phyloP scores from a whole-genome alignment of 805 yeast species.

The Starmerella bacillaris region DNA sequence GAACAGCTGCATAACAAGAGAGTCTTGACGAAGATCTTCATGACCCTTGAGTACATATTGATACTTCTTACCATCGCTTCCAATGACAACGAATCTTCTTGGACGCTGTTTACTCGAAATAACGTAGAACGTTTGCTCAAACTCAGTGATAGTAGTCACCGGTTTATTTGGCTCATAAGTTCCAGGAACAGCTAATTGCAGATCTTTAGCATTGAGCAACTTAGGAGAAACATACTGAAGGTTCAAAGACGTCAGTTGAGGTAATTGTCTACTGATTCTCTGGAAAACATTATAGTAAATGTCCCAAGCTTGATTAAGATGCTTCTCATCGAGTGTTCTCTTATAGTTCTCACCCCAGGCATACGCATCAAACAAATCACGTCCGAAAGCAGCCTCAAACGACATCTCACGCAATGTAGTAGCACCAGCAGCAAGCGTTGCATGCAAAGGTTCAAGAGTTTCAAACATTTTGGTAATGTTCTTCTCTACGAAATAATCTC shows the following conservation, averaged over 20 bases:
- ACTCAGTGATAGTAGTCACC: slow-evolving; percentile 48
- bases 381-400: slow-evolving; percentile 81
- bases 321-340: slow-evolving; percentile 68
- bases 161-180: slow-evolving; percentile 76
- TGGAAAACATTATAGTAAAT: slow-evolving; percentile 86
- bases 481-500: slow-evolving; percentile 83
- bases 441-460: slow-evolving; percentile 75
- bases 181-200: slow-evolving; percentile 86
- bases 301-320: slow-evolving; percentile 95
- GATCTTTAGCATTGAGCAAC: slow-evolving; percentile 53
- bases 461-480: slow-evolving; percentile 89
- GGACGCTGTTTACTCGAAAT: slow-evolving; percentile 95
- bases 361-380: slow-evolving; percentile 78
- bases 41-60: slow-evolving; percentile 78
- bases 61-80: slow-evolving; percentile 84
- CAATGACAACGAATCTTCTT: slow-evolving; percentile 57
- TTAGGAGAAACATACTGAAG: slow-evolving; percentile 88
- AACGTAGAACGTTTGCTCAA: slow-evolving; percentile 70
- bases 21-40: slow-evolving; percentile 95
- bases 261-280: slow-evolving; percentile 72
- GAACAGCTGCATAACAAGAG: slow-evolving; percentile 91
- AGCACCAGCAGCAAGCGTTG: slow-evolving; percentile 64
- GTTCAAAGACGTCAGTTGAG: slow-evolving; percentile 70
- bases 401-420: slow-evolving; percentile 85
- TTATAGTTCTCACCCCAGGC: slow-evolving; percentile 83